These are phyloP conservation scores for Rhizophagus sp. DNA, from an alignment of 192 early-diverging fungal genomes.

Conservation along the genomic window DNA sequence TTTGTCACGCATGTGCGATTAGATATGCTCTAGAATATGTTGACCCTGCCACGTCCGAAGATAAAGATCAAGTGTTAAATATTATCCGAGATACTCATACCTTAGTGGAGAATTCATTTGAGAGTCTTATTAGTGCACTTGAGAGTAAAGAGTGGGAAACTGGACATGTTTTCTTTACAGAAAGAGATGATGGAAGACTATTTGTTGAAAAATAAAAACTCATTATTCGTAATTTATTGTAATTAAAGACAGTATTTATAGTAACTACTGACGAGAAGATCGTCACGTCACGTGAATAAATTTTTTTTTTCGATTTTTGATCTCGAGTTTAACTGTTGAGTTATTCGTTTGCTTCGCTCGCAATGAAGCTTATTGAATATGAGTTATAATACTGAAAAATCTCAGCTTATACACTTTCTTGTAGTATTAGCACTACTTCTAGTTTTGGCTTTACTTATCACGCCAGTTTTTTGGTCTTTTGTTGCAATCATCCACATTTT, in stretches of 20 bases:
- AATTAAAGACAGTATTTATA: too few species aligned
- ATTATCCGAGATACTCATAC: constrained; percentile 38
- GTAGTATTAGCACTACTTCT: neutral
- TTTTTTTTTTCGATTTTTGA: too few species aligned
- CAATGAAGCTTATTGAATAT: neutral
- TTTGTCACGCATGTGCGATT: constrained; percentile 62
- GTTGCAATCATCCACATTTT: neutral
- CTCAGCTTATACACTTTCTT: neutral
- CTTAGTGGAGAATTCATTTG: constrained; percentile 41
- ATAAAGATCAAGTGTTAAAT: neutral
- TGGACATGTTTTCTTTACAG: constrained; percentile 44
- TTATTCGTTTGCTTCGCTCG: too few species aligned
- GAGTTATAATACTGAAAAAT: neutral
- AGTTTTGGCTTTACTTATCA: neutral
- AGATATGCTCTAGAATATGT: constrained; percentile 37
- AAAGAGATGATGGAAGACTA: constrained; percentile 37
- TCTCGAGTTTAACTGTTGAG: too few species aligned
- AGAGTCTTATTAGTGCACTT: constrained; percentile 39
- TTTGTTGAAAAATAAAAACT: constrained; percentile 2
- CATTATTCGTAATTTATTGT: neutral
- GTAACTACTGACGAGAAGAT: too few species aligned
- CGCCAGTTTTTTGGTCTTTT: neutral
- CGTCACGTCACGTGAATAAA: too few species aligned
- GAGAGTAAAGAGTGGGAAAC: constrained; percentile 53
- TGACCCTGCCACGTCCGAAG: neutral